Evolutionary conservation across 305 asterid genomes (phyloP), one percentile per base, ranked within the genome.

Genomic region (Ajuga reptans): DNA sequence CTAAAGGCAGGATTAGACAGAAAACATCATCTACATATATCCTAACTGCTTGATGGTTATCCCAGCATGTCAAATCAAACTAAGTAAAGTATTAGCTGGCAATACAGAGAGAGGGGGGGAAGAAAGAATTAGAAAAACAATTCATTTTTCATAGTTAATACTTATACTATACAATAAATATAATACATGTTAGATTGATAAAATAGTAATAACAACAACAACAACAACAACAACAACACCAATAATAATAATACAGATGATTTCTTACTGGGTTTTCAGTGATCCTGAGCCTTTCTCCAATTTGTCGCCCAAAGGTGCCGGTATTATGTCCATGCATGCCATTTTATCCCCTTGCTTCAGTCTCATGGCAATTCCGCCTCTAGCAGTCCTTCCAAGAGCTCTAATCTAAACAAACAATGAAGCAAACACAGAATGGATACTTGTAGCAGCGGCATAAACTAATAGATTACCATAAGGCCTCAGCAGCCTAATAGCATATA

Each of bases 301-400:
- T 42, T 77, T 84, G 69, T 79, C 74, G 73, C 82, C 82, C 73
- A 87, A 76, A 53, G 84, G 86, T 65, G 92, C 91, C 57, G 95
- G 96, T 78, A 94, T 86, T 64, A 94, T 80, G 85, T 94, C 99
- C 87, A 89, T 83, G 87, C 99, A 79, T 34, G 99, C 96, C 86
- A 94, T 85, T 76, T 86, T 85, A 84, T 91, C 99, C 71, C 75
- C 96, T 63, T 71, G 84, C 79, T 81, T 91, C 72, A 94, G 77
- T 78, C 89, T 86, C 99, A 94, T 94, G 79, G 97, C 99, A 77
- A 87, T 72, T 16, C 95, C 84, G 59, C 99, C 99, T 77, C 97
- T 85, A 49, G 97, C 89, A 77, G 85, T 87, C 82, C 99, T 87
- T 74, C 97, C 91, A 66, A 89, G 89, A 18, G 99, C 86, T 80